Evolutionary conservation across 2,329 filamentous ascomycete species (phyloP), one percentile per base, ranked within the genome.

Genomic region (Xylariaceae sp.): DNA sequence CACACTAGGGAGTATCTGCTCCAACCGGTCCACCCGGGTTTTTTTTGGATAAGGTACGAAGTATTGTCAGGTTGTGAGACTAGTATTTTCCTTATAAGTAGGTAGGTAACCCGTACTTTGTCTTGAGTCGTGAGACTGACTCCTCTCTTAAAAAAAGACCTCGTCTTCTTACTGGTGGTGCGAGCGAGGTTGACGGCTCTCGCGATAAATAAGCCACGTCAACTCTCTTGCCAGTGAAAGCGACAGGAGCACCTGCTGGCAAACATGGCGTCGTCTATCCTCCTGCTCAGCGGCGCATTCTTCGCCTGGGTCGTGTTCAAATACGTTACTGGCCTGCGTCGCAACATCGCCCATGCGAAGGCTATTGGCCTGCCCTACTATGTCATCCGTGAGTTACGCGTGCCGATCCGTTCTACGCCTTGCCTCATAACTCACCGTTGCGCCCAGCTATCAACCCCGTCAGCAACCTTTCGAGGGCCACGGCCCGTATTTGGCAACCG

Each of bases 391-490:
- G 72, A 64, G 81, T 79, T 11, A 18, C 15, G 35, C 34, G n/a
- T 23, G 11, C 51, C 17, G n/a, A 9, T 11, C 11, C 6, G 17
- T 34, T 17, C 17, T 15, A 15, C 15, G 61, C 65, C 18, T 51
- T 23, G 5, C 50, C 11, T 37, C 23, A 3, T 53, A n/a, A 45
- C 54, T 64, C 5, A 64, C 48, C 48, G 7, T 8, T 18, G n/a
- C 18, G 53, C 23, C 42, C 42, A 84, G 82, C 81, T 13, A 70
- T 76, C 42, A 77, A 75, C 17, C 77, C 80, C 0, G 79, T 82
- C 66, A 80, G 78, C 65, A 64, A 77, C 4, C 67, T 78, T 15
- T 88, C 84, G 81, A 76, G 86, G 58, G 67, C 85, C 18, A 81
- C 81, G 1, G 75, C 78, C 63, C 72, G 72, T 55, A 64, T 86